Evolutionary conservation across 352 stramenopile genomes (phyloP).

Genomic region (Pythium pyrilobum): DNA sequence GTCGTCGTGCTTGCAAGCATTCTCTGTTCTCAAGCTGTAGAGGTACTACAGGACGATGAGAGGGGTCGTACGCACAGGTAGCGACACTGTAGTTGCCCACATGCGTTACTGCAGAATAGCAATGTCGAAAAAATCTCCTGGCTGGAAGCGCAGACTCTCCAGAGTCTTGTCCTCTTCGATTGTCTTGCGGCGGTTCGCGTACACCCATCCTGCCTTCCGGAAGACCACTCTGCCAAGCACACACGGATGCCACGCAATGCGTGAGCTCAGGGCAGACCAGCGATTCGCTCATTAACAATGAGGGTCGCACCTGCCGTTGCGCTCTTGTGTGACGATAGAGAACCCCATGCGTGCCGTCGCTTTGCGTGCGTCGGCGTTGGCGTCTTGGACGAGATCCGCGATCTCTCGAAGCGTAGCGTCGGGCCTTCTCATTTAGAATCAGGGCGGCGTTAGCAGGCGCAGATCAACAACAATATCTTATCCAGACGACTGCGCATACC

Average conservation of each 20-base stretch:
- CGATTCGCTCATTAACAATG: not conserved
- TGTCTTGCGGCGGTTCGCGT: slow-evolving; percentile 39
- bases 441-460: too few relatives aligned
- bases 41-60: too few relatives aligned
- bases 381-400: slow-evolving; percentile 62
- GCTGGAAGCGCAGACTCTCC: slow-evolving; percentile 50
- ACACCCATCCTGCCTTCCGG: slow-evolving; percentile 59
- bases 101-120: slow-evolving; percentile 17
- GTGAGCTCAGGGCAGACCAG: too few relatives aligned
- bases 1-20: too few relatives aligned
- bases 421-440: slow-evolving; percentile 25
- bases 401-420: slow-evolving; percentile 70
- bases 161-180: slow-evolving; percentile 66
- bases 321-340: slow-evolving; percentile 50
- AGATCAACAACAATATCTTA: too few relatives aligned
- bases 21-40: too few relatives aligned
- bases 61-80: too few relatives aligned
- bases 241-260: not conserved
- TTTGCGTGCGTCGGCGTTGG: slow-evolving; percentile 48
- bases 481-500: slow-evolving; percentile 19
- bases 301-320: slow-evolving; percentile 42
- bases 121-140: slow-evolving; percentile 61
- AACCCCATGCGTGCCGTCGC: slow-evolving; percentile 51
- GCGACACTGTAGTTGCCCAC: not conserved
- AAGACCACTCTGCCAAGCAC: slow-evolving; percentile 32